Evolutionary conservation across 768 basidiomycete genomes (phyloP).

Genomic region (Suillus brevipes): DNA sequence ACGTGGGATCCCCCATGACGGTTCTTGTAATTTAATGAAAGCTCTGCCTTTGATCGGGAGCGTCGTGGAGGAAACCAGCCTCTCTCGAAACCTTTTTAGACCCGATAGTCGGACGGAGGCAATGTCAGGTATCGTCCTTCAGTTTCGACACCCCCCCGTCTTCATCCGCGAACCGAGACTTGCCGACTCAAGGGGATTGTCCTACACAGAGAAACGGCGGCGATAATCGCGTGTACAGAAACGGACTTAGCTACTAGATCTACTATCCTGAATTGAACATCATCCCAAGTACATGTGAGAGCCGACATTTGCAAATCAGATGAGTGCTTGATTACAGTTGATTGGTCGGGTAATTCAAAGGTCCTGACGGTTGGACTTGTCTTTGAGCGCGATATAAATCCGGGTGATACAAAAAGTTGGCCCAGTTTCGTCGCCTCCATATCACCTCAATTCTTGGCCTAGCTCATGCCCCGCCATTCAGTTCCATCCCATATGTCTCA

Average conservation of each 20-base stretch:
- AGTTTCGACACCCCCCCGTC: constrained; percentile 4
- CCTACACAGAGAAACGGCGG: background rate
- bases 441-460: constrained; percentile 13
- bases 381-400: constrained; percentile 36
- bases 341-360: constrained; percentile 28
- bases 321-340: constrained; percentile 28
- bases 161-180: constrained; percentile 10
- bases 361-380: constrained; percentile 26
- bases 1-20: constrained; percentile 18
- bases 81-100: constrained; percentile 17
- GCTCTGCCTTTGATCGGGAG: constrained; percentile 22
- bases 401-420: constrained; percentile 17
- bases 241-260: constrained; percentile 27
- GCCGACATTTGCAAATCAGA: constrained; percentile 34
- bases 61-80: constrained; percentile 24
- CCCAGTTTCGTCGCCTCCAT: constrained; percentile 19
- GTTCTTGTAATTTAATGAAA: constrained; percentile 27
- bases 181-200: constrained; percentile 4
- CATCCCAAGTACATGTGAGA: constrained; percentile 33
- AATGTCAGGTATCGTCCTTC: constrained; percentile 13
- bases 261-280: constrained; percentile 26
- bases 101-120: constrained; percentile 21
- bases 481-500: constrained; percentile 53
- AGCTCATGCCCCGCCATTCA: constrained; percentile 25
- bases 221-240: constrained; percentile 24